Base-by-base conservation (phyloP, 257 asterid species). In the Leonotis leonurus region DNA sequence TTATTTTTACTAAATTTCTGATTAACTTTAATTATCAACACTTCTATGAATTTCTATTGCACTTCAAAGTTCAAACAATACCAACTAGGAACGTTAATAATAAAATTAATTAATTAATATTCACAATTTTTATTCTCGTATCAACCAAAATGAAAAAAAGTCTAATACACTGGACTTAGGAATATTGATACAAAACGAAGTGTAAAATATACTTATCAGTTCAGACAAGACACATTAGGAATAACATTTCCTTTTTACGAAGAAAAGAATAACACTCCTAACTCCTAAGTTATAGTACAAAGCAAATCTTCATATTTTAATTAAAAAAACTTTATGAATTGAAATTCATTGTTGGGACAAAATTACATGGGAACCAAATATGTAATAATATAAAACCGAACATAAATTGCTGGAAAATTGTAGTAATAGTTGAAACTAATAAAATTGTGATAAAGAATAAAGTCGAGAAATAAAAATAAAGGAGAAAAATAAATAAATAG, bases 261-360 rank as follows among this genome's bases (percentile, higher is more conserved):
- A 60, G 62, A 51, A 60, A 69, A 51, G 62, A 50, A 69, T 60
- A 67, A 46, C 26, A 36, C 59, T 59, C n/a, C n/a, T n/a, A n/a
- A n/a, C n/a, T n/a, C n/a, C n/a, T n/a, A n/a, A n/a, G n/a, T n/a
- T n/a, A n/a, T 32, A 32, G 2, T 33, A 48, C 3, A n/a, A 67
- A 25, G 44, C 37, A 43, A 55, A 36, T 39, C 11, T 41, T 20
- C 3, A 1, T 12, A 13, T 36, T 6, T n/a, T 18, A 53, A 66
- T 8, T 20, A 30, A 14, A 27, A 17, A 26, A 17, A 12, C 12
- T 4, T 7, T 25, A 7, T 3, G n/a, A 29, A 30, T 30, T 10
- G n/a, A n/a, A n/a, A n/a, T n/a, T n/a, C n/a, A n/a, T n/a, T n/a
- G n/a, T n/a, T n/a, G n/a, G 48, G 21, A 6, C 6, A 43, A n/a